These are phyloP conservation scores for Termitomyces sp. DNA, from an alignment of 768 basidiomycete genomes.

Conservation along the genomic window DNA sequence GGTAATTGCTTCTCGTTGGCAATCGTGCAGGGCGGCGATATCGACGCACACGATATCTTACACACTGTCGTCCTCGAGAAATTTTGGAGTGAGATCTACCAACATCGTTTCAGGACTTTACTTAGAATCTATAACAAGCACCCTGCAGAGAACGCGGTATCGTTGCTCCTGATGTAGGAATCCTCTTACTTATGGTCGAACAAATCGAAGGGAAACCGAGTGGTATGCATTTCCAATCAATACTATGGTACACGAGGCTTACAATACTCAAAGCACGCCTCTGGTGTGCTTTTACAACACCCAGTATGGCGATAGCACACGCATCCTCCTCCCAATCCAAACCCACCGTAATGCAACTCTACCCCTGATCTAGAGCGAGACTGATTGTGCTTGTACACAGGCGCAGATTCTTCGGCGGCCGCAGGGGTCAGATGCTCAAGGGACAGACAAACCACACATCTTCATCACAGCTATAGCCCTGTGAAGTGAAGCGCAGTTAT, in stretches of 20 bases:
- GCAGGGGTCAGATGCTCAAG: conserved; percentile 15
- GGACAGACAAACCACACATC: conserved; percentile 37
- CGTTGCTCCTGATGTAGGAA: conserved; percentile 53
- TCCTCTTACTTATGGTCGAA: conserved; percentile 57
- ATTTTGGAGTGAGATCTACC: conserved; percentile 47
- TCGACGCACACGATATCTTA: conserved; percentile 59
- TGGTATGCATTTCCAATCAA: conserved; percentile 15
- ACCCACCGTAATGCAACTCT: conserved; percentile 49
- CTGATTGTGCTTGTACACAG: conserved; percentile 23
- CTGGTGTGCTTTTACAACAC: conserved; percentile 84
- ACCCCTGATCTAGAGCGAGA: neutral
- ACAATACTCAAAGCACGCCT: conserved; percentile 49
- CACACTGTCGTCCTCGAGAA: conserved; percentile 40
- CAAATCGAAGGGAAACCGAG: conserved; percentile 24
- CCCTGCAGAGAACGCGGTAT: conserved; percentile 38
- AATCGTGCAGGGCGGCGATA: conserved; percentile 24
- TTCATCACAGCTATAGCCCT: conserved; percentile 58
- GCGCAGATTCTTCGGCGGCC: conserved; percentile 43
- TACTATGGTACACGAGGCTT: conserved; percentile 2
- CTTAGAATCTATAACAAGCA: conserved; percentile 23
- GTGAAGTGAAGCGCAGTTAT: conserved; percentile 14
- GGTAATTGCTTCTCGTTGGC: conserved; percentile 40
- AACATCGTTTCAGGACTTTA: conserved; percentile 8
- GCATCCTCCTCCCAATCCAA: conserved; percentile 51
- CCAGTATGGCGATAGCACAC: conserved; percentile 80